Conservation (phyloP, 1,139 yeast genomes). For the Debaryomycetaceae sp. region DNA sequence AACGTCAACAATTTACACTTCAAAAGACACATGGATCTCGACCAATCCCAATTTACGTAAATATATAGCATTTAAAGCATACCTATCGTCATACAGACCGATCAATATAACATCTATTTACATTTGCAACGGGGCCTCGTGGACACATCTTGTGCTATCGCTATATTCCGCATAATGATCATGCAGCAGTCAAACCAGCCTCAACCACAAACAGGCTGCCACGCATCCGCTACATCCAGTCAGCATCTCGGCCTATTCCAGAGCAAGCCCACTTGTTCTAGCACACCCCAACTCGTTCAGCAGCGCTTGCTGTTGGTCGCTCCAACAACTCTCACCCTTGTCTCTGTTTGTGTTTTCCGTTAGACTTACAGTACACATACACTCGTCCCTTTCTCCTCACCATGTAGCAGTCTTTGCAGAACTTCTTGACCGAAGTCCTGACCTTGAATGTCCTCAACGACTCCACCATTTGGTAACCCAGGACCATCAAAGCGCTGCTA, state of each 20-base stretch:
- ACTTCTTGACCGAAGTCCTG: conserved; percentile 81
- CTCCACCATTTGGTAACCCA: not conserved
- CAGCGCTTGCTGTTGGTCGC: not conserved
- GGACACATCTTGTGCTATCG: not conserved
- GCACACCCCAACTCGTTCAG: not conserved
- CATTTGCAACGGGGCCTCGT: not conserved
- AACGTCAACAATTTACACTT: conserved; percentile 1
- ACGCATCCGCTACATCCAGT: not conserved
- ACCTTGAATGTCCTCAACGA: conserved; percentile 26
- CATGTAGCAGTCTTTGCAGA: conserved; percentile 87
- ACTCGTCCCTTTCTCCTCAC: conserved; percentile 94
- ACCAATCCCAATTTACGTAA: not conserved
- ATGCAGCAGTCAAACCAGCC: no score
- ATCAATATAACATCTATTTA: not conserved
- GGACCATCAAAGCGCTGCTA: not conserved
- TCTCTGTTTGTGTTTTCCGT: conserved; percentile 94
- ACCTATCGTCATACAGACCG: not conserved
- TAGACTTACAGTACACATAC: conserved; percentile 86
- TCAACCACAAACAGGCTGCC: not conserved
- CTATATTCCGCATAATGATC: no score
- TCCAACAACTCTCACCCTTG: conserved; percentile 56
- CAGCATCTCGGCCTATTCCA: not conserved
- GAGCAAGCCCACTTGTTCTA: not conserved
- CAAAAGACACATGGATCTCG: not conserved
- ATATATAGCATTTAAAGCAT: not conserved